phyloP scores from a whole-genome alignment of 352 stramenopile species.

The Globisporangium nunn region DNA sequence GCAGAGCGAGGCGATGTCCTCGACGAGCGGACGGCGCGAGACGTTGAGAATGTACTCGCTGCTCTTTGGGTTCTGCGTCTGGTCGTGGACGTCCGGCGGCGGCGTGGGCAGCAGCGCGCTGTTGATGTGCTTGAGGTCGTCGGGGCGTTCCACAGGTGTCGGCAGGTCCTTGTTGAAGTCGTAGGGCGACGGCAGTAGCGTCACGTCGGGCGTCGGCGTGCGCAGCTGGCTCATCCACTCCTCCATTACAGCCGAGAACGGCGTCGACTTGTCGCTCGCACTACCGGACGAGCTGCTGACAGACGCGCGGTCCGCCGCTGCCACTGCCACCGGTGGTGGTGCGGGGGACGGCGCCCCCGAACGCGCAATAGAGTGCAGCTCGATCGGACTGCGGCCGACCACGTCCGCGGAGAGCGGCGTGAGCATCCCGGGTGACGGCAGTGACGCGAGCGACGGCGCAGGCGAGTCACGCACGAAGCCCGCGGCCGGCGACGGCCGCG shows the following conservation, averaged over 20 bases:
- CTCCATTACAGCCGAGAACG: conserved; percentile 66
- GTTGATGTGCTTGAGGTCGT: conserved; percentile 67
- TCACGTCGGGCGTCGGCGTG: conserved; percentile 74
- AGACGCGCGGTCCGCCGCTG: background rate
- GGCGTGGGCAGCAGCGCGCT: conserved; percentile 70
- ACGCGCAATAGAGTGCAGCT: conserved; percentile 15
- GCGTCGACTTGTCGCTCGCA: conserved; percentile 23
- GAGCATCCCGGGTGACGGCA: conserved; percentile 48
- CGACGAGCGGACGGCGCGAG: conserved; percentile 47
- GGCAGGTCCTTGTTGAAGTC: conserved; percentile 75
- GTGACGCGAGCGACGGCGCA: conserved; percentile 28
- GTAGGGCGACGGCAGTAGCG: conserved; percentile 67
- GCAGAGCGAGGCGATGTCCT: conserved; percentile 76
- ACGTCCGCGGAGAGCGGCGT: conserved; percentile 25
- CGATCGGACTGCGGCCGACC: conserved; percentile 29
- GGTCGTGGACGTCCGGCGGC: conserved; percentile 46
- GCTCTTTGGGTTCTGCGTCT: conserved; percentile 55
- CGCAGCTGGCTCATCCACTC: conserved; percentile 78
- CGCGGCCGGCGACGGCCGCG: conserved; percentile 16
- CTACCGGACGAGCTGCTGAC: background rate
- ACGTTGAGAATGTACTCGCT: conserved; percentile 39
- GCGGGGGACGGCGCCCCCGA: conserved; percentile 1
- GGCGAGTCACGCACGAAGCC: conserved; percentile 15
- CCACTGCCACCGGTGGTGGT: background rate
- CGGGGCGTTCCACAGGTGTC: conserved; percentile 61